These are phyloP conservation scores for Dactylella cylindrospora DNA, from an alignment of 2,329 filamentous ascomycete genomes.

Conservation along the genomic window DNA sequence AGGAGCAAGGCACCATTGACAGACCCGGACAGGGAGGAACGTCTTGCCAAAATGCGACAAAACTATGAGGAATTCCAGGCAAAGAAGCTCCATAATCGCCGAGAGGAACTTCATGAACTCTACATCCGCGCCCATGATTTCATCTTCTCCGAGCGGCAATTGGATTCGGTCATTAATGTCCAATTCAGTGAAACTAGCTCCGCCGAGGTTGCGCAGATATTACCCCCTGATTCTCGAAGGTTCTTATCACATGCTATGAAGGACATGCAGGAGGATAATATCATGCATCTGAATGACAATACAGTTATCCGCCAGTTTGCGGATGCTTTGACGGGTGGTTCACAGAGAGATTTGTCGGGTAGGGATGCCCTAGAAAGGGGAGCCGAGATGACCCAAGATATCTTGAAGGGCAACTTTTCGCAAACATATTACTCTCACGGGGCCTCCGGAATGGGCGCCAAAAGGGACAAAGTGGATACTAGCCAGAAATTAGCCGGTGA, in stretches of 20 bases:
- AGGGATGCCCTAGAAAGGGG: background rate
- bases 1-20: slow-evolving; percentile 59
- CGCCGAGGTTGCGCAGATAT: slow-evolving; percentile 3
- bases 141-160: slow-evolving; percentile 77
- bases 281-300: slow-evolving; percentile 20
- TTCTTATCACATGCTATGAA: slow-evolving; percentile 1
- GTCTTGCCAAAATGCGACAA: slow-evolving; percentile 50
- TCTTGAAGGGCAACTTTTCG: no score
- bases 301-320: slow-evolving; percentile 2
- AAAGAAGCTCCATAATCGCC: slow-evolving; percentile 62
- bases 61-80: slow-evolving; percentile 51
- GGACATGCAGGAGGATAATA: background rate
- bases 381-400: no score
- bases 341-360: background rate
- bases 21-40: slow-evolving; percentile 64
- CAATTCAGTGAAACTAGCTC: slow-evolving; percentile 54
- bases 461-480: no score
- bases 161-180: slow-evolving; percentile 73
- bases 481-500: no score
- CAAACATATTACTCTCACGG: no score
- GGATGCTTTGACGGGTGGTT: slow-evolving; percentile 29
- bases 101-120: slow-evolving; percentile 75
- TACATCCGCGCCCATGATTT: slow-evolving; percentile 88
- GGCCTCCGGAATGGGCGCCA: no score
- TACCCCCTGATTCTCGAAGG: slow-evolving; percentile 7